Base-by-base conservation (phyloP, 2,329 filamentous ascomycete species). In the Fusarium nisikadoi region DNA sequence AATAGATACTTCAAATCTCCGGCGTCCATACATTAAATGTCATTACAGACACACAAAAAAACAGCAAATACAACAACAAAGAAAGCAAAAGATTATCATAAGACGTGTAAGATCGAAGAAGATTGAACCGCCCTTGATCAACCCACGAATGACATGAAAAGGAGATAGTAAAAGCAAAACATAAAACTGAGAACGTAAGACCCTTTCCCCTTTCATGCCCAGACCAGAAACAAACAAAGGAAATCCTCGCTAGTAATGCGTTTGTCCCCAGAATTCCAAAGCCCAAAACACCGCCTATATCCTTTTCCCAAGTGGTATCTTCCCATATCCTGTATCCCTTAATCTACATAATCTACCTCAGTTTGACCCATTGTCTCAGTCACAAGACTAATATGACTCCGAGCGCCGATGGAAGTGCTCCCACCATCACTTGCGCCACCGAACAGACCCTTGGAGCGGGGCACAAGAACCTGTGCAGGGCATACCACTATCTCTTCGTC, bases 401-500 rank as follows among this genome's bases (percentile, higher is more conserved):
- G 82, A 36, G 80, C 82, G 62, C 80, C 79, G 35, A 82, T 71
- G 23, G 82, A 84, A 29, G 78, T 84, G 49, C 86, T 86, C 62
- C 87, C 87, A 17, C 83, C 83, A 38, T 90, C 88, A 62, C 87
- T 89, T 14, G 83, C 84, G 10, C 86, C 86, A 39, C 86, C 86
- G 53, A 80, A 77, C 42, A 74, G 77, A 66, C 70, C 77, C 73
- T 84, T 80, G 53, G 87, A 80, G 76, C 83, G 80, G 75, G 92
- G 92, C 46, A 98, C 89, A 68, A 98, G 88, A 39, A 99, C 96
- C 81, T 98, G 95, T 11, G 97, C 96, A 14, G 95, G 95, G 79
- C 93, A 97, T 47, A 99, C 94, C 50, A 98, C 95, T 72, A 97
- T 94, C 85, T 98, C 95, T 74, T 98, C 94, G 60, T 98, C 94